Evolutionary conservation across 1,139 yeast species (phyloP).

Genomic region (Nadsonia starkeyi-henricii): DNA sequence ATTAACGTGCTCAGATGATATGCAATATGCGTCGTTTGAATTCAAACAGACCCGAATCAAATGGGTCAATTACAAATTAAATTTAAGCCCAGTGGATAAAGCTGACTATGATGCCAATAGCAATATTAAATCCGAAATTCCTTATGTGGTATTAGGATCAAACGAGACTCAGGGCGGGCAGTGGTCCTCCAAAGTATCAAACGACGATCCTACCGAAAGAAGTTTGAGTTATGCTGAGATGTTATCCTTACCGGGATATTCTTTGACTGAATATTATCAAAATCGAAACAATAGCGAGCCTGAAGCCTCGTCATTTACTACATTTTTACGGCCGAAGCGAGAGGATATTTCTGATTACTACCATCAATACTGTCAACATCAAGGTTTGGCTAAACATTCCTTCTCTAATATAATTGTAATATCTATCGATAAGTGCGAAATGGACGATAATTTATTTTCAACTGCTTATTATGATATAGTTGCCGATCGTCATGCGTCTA

Average conservation of each 20-base stretch:
- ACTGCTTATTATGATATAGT: neutral
- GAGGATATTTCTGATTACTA: constrained; percentile 21
- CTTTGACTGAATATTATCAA: constrained; percentile 17
- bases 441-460: neutral
- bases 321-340: constrained; percentile 20
- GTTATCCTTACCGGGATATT: constrained; percentile 23
- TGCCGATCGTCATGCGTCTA: neutral
- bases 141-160: constrained; percentile 19
- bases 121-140: constrained; percentile 4
- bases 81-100: neutral
- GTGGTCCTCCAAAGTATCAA: constrained; percentile 18
- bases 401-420: neutral
- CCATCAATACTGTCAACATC: constrained; percentile 14
- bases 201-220: constrained; percentile 13
- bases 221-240: constrained; percentile 24
- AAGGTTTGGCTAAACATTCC: constrained; percentile 1
- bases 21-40: constrained; percentile 13
- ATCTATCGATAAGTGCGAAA: neutral
- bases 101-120: no score
- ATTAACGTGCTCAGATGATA: constrained; percentile 19
- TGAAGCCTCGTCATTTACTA: constrained; percentile 8
- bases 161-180: constrained; percentile 23
- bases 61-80: constrained; percentile 13
- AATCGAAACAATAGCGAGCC: constrained; percentile 7
- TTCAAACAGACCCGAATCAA: constrained; percentile 16